Base-by-base conservation (phyloP, 2,329 filamentous ascomycete genomes). In the Aquanectria penicillioides region DNA sequence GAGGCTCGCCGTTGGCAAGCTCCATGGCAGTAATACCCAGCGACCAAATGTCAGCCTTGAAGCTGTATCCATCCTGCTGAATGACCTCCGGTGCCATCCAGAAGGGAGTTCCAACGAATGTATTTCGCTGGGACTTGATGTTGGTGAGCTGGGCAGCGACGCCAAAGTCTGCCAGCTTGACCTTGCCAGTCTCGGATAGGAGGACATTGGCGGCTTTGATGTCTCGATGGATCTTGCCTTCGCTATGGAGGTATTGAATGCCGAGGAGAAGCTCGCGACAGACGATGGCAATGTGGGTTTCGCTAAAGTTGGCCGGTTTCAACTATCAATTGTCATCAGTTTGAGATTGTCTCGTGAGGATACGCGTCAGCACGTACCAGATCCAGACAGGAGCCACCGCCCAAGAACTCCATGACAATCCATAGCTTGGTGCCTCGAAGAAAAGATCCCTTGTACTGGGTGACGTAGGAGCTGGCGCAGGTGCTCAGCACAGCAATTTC, bases 341-440 rank as follows among this genome's bases (percentile, higher is more conserved):
- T 11, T 23, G 15, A 17, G 23, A 29, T 18, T 13, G 20, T 33
- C 17, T 28, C n/a, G 31, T n/a, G 23, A 25, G 25, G 15, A 20
- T 8, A 18, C 10, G 18, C 20, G 13, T 28, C 4, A 41, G 25
- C 34, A 46, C 82, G 70, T 85, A 97, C 92, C 81, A 99, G 77
- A 75, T 99, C 95, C 65, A 97, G 83, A 74, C 95, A 97, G 15
- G 95, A 98, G 34, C 95, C 95, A 63, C 95, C 95, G 6, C 95
- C 95, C 10, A 99, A 81, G 73, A 91, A 99, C 77, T 99, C 95
- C 95, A 99, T 99, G 57, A 98, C 93, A 73, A 99, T 99, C 95
- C 95, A 99, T 81, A 99, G 81, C 79, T 98, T 99, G 74, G 94
- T 91, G 22, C 95, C 95, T 68, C 92, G 88, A n/a, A 98, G 85